Evolutionary conservation across 768 basidiomycete genomes (phyloP), one percentile per base, ranked within the genome.

Genomic region (Coprinellus micaceus): DNA sequence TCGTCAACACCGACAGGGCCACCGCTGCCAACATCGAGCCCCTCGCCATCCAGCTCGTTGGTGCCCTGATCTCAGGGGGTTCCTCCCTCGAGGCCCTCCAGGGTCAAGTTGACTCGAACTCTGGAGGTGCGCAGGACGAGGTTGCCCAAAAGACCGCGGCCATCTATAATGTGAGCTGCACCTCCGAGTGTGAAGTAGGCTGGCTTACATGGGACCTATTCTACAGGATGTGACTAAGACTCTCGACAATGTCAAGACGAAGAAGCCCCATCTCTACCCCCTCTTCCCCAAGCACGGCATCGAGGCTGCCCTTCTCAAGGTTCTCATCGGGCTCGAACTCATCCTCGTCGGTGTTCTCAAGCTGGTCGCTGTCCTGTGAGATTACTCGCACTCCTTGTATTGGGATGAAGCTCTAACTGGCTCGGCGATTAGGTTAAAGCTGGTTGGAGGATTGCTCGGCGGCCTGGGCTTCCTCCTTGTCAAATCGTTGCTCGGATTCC

Each of bases 111-210:
- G 58, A 59, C 48, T 29, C 44, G 10, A 50, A 24, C 29, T 19
- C 29, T 26, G 54, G 59, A 53, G 46, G 50, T 36, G 40, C 45
- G 49, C 44, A 58, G 48, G 47, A 61, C 9, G 60, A 66, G 52
- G 65, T 68, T 28, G 60, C 59, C n/a, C 24, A 53, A 17, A 45
- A 45, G 36, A 24, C 40, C 36, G 55, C 59, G 13, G 25, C 25
- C 6, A 30, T 57, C 36, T 51, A 52, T 24, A 2, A 49, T 7
- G 53, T 58, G 24, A 46, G 58, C 43, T 22, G 2, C 9, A 37
- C 28, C 24, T 30, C 5, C 26, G 40, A 5, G 2, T 19, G 9
- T 10, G 7, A n/a, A n/a, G 9, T 7, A 45, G 11, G n/a, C n/a
- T 10, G n/a, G 2, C n/a, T n/a, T 24, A 45, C 43, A 9, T 11